phyloP scores from a whole-genome alignment of 352 stramenopile genomes.

The Phytophthora parvispora region DNA sequence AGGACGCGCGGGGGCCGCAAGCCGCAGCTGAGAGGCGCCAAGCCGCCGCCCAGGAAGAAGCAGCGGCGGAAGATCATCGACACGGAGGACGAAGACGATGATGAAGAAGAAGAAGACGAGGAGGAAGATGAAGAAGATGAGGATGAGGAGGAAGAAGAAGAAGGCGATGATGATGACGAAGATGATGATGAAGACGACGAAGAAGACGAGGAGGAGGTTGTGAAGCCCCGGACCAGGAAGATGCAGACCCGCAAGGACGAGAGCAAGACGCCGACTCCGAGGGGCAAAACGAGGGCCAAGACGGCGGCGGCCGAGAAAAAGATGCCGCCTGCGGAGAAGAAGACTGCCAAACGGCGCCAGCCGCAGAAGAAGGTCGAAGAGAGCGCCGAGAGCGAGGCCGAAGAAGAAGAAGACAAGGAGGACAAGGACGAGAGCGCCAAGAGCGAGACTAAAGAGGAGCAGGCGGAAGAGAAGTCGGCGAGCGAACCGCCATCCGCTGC shows the following conservation, averaged over 20 bases:
- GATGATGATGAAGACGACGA: slow-evolving; percentile 19
- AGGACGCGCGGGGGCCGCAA: slow-evolving; percentile 19
- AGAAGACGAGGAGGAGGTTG: slow-evolving; percentile 17
- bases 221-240: slow-evolving; percentile 24
- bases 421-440: slow-evolving; percentile 19
- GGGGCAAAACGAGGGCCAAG: slow-evolving; percentile 40
- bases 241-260: slow-evolving; percentile 26
- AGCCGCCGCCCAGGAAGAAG: slow-evolving; percentile 40
- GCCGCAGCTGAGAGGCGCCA: slow-evolving; percentile 30
- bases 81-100: slow-evolving; percentile 44
- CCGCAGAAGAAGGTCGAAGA: slow-evolving; percentile 33
- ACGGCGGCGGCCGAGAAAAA: slow-evolving; percentile 1
- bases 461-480: slow-evolving; percentile 28
- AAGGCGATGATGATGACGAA: slow-evolving; percentile 32
- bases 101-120: slow-evolving; percentile 30
- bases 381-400: slow-evolving; percentile 30
- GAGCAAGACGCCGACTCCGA: slow-evolving; percentile 26
- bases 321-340: slow-evolving; percentile 21
- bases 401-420: slow-evolving; percentile 22
- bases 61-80: slow-evolving; percentile 47
- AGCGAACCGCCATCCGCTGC: slow-evolving; percentile 35
- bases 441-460: slow-evolving; percentile 15
- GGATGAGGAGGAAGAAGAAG: slow-evolving; percentile 27
- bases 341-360: slow-evolving; percentile 23
- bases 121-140: slow-evolving; percentile 34